These are phyloP conservation scores for Amanita pallidorosea DNA, from an alignment of 768 basidiomycete genomes.

Conservation along the genomic window DNA sequence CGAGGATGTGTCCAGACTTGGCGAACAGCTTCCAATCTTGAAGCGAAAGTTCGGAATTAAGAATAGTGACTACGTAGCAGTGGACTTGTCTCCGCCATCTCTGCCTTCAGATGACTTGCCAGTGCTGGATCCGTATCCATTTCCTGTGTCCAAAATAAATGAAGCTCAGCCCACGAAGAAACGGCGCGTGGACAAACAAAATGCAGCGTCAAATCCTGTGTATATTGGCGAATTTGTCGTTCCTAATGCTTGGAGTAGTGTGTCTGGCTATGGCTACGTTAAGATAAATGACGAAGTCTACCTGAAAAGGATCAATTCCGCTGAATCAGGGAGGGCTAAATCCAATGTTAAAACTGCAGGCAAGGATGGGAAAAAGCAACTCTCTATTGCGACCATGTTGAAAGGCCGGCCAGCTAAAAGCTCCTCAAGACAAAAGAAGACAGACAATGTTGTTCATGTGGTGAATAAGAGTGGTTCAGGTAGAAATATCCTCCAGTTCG, in stretches of 20 bases:
- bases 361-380: conserved; percentile 46
- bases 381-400: conserved; percentile 55
- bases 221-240: conserved; percentile 65
- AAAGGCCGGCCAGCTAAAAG: conserved; percentile 41
- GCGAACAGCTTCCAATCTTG: conserved; percentile 5
- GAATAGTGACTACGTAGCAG: conserved; percentile 7
- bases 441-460: conserved; percentile 56
- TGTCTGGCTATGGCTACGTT: conserved; percentile 61
- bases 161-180: background rate
- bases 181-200: background rate
- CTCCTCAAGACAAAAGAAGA: conserved; percentile 38
- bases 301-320: conserved; percentile 43
- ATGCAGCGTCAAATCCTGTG: conserved; percentile 13
- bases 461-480: conserved; percentile 53
- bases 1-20: conserved; percentile 11
- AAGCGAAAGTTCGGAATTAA: conserved; percentile 11
- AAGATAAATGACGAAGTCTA: conserved; percentile 49
- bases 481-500: conserved; percentile 16
- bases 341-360: conserved; percentile 26
- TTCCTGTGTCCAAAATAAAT: background rate
- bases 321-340: conserved; percentile 21
- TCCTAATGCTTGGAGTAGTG: conserved; percentile 71
- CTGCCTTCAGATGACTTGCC: background rate
- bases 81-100: background rate
- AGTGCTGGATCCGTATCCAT: background rate